Evolutionary conservation across 2,329 filamentous ascomycete genomes (phyloP), one percentile per base, ranked within the genome.

Genomic region (Orbilia brochopaga): DNA sequence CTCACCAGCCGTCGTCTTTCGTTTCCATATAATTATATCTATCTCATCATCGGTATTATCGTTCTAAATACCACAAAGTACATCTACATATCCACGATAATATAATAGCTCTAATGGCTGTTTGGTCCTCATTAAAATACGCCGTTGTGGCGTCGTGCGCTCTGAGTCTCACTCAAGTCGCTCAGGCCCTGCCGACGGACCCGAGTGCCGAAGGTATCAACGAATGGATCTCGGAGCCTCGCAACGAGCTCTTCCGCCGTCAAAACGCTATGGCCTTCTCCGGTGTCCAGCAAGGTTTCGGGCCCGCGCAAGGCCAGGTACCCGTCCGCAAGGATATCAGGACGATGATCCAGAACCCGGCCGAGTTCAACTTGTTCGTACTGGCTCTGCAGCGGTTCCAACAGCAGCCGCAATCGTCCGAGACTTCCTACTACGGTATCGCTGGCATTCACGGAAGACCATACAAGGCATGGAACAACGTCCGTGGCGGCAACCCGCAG

Each of bases 371-470:
- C 77, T 79, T 95, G 66, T 94, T 89, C 79, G 82, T 95, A 23
- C 84, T 93, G 52, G 89, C 88, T 13, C 83, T 94, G 75, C 86
- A 85, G 78, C 86, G 87, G 81, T 86, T 93, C 81, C 87, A 91
- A 79, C 84, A 82, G 72, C 85, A 85, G 63, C 81, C 87, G 74
- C 88, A 91, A 79, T 81, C 82, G 27, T 81, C 86, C 69, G 82
- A 83, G 61, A 82, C 89, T 32, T 93, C 90, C 46, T 95, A 87
- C 82, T 95, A 92, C 80, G 86, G 90, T 77, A 85, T 95, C 75
- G 85, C 89, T 69, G 90, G 91, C 90, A 90, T 96, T 74, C 91
- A 96, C 79, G 91, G 91, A 6, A 44, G 62, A 59, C 69, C 69
- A 8, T 73, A 67, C 19, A 54, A 51, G 21, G 62, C 56, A 0